Base-by-base conservation (phyloP, 495 filamentous ascomycete genomes). In the Annulohypoxylon bovei region DNA sequence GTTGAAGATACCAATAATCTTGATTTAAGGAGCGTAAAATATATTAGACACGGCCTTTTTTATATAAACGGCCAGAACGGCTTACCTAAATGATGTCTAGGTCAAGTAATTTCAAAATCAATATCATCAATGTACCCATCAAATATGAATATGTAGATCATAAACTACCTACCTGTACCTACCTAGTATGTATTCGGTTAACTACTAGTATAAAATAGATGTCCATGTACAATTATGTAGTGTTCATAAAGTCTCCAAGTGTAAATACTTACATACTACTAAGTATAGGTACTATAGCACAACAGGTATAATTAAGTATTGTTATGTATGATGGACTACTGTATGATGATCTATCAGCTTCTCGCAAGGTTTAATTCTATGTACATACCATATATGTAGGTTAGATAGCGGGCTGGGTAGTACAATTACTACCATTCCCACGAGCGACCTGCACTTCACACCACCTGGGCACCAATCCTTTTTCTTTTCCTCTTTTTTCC, bases 351-450 rank as follows among this genome's bases (percentile, higher is more conserved):
- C 64, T 67, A 61, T 67, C 64, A 67, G 55, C 55, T 67, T 53
- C 44, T 49, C 64, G 32, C 55, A 54, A 25, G 46, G 46, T 39
- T 65, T 62, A 16, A 5, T 39, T 25, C 25, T 7, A 23, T 65
- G 62, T 39, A 65, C n/a, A n/a, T 35, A 35, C 33, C 12, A 2
- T 35, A 11, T 35, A 35, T 35, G 5, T 11, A 35, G 9, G 33
- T 7, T 9, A 35, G 33, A 12, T 12, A 9, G 14, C 37, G 8
- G n/a, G 42, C 35, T 28, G 4, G 35, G 65, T 54, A 44, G 59
- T 54, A 69, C 67, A 65, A 65, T 70, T 70, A 55, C 60, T 40
- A 64, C 54, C 54, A 59, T 60, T 70, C 54, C 67, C 61, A 70
- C 67, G 53, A 47, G 65, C 50, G 49, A 56, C n/a, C 33, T 50